Base-by-base conservation (phyloP, 1,284 basidiomycete species). In the Cryptococcus sp. region DNA sequence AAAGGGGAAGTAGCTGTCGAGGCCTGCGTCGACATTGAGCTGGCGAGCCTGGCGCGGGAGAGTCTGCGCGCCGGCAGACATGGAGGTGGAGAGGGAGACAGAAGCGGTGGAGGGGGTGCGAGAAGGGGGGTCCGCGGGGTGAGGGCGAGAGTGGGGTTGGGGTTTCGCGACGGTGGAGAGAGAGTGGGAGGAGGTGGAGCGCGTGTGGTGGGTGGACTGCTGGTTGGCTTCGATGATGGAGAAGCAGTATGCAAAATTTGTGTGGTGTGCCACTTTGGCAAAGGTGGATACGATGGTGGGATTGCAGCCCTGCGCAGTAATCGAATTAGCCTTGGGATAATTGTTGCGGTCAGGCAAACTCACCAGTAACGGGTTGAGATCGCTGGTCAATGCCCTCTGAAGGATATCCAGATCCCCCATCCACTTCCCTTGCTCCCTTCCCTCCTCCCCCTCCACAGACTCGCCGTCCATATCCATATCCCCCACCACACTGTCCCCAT, bases 1-100 rank as follows among this genome's bases (percentile, higher is more conserved):
- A 72, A 99, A 99, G 0, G 96, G 96, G 80, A 98, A 99, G 80
- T 98, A 98, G 13, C 87, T 86, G 71, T 94, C 92, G 48, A 98
- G 81, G 57, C 93, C 90, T 6, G 84, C 80, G 56, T 86, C 84
- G 59, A 84, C 76, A 48, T 77, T 73, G 23, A 62, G 52, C 56
- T 77, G 73, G 33, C 75, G 63, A 4, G 72, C 72, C 36, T 65
- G 56, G 11, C 69, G 62, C n/a, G 76, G 70, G 3, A 68, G 57
- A 20, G 60, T 58, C 24, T 67, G 51, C 13, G 63, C 60, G n/a
- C 64, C 52, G 37, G 59, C 53, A 21, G 52, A 61, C n/a, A 50
- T 21, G 44, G 48, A 16, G n/a, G 35, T 43, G 46, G 52, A 20
- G 37, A 24, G 47, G 47, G 40, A 45, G 55, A 18, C 50, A 11